Percentiles rank a stretch among this genome's conserved stretches.
Evolutionary conservation across 1,284 basidiomycete genomes (phyloP).

Genomic region (Phaffia rhodozyma): DNA sequence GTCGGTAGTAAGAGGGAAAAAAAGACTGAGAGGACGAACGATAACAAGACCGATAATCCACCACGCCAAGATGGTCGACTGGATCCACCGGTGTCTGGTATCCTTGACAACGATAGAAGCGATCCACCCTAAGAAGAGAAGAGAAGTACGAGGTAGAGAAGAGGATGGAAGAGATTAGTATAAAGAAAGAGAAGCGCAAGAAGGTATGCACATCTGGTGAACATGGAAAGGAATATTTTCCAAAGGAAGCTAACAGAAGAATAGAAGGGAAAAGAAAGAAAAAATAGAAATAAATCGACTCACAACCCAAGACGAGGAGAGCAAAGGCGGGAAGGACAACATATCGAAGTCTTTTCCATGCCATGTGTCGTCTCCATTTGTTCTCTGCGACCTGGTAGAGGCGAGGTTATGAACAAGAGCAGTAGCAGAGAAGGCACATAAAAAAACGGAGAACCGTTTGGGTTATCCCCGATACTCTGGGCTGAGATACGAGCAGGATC

Average conservation of each 20-base stretch:
- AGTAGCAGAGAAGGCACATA: no score
- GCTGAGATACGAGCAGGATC: no score
- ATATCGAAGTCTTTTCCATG: neutral
- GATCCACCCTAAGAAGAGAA: slow-evolving; percentile 71
- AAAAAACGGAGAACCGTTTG: no score
- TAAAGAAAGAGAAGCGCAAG: neutral
- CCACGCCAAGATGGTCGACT: slow-evolving; percentile 68
- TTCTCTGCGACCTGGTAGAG: neutral
- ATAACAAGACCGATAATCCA: slow-evolving; percentile 51
- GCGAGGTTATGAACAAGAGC: no score
- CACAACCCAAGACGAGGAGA: neutral
- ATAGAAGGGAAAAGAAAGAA: neutral
- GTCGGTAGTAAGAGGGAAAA: neutral
- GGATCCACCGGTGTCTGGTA: slow-evolving; percentile 49
- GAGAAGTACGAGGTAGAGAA: slow-evolving; percentile 3
- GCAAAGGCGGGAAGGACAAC: neutral
- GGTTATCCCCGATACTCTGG: no score
- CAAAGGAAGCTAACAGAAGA: neutral
- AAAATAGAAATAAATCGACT: neutral
- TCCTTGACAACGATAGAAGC: slow-evolving; percentile 51
- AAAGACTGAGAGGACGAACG: neutral
- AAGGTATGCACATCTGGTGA: neutral
- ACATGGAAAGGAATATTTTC: neutral
- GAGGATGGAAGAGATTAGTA: neutral
- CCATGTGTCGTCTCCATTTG: neutral